These are phyloP conservation scores for Emergomyces africanus DNA, from an alignment of 2,329 filamentous ascomycete species.

Conservation along the genomic window DNA sequence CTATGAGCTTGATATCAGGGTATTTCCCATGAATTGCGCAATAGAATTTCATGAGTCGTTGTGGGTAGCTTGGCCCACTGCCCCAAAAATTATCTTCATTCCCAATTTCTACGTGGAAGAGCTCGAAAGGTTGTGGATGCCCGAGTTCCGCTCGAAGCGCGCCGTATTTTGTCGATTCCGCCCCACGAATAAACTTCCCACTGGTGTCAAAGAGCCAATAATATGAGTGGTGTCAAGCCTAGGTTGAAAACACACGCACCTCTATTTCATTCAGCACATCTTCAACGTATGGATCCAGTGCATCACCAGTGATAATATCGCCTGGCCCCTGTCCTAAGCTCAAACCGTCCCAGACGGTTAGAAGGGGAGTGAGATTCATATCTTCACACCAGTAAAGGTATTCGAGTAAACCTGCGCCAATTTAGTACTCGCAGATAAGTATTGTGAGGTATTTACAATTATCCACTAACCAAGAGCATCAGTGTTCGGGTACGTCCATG, in stretches of 20 bases:
- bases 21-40: conserved; percentile 44
- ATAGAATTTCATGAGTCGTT: conserved; percentile 48
- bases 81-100: conserved; percentile 53
- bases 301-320: conserved; percentile 33
- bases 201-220: neutral
- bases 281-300: conserved; percentile 45
- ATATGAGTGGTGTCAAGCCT: neutral
- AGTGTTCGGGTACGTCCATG: conserved; percentile 50
- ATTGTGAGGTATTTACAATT: neutral
- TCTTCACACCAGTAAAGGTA: conserved; percentile 51
- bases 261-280: conserved; percentile 51
- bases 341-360: conserved; percentile 47
- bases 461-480: conserved; percentile 41
- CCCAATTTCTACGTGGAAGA: conserved; percentile 51
- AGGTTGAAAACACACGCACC: conserved; percentile 7
- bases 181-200: conserved; percentile 41
- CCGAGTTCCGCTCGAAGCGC: conserved; percentile 45
- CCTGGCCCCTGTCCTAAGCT: conserved; percentile 35
- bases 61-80: conserved; percentile 36
- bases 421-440: neutral
- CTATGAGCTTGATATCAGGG: conserved; percentile 44
- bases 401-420: conserved; percentile 36
- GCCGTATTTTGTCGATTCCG: conserved; percentile 43
- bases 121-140: conserved; percentile 45
- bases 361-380: conserved; percentile 42